Evolutionary conservation across 2,329 filamentous ascomycete species (phyloP).

Genomic region (Pseudocercospora eumusae): DNA sequence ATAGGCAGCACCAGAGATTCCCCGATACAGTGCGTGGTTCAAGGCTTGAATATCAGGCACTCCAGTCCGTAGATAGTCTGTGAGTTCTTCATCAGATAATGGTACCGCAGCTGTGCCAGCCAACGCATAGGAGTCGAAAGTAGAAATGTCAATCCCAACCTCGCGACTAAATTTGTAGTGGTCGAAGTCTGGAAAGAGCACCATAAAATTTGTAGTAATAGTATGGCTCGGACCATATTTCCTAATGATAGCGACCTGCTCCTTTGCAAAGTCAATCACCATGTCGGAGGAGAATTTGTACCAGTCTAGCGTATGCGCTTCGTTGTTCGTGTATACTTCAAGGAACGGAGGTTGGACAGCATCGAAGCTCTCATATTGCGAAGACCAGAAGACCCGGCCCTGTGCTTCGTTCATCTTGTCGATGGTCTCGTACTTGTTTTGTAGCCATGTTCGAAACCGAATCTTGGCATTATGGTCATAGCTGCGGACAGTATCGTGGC

Average conservation of each 20-base stretch:
- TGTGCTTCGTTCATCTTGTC: constrained; percentile 32
- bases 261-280: constrained; percentile 33
- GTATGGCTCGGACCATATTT: constrained; percentile 26
- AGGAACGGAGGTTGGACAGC: constrained; percentile 30
- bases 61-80: constrained; percentile 30
- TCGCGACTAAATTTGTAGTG: constrained; percentile 31
- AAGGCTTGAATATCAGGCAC: constrained; percentile 30
- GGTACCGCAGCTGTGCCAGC: constrained; percentile 24
- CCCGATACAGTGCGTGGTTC: constrained; percentile 28
- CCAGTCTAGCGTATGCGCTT: constrained; percentile 33
- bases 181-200: constrained; percentile 31
- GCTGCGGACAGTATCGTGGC: constrained; percentile 31
- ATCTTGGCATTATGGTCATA: constrained; percentile 32
- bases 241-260: constrained; percentile 28
- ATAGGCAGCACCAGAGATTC: constrained; percentile 28
- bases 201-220: constrained; percentile 32
- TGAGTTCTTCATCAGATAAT: constrained; percentile 23
- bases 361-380: constrained; percentile 30
- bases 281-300: constrained; percentile 32
- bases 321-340: constrained; percentile 32
- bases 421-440: constrained; percentile 31
- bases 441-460: constrained; percentile 30
- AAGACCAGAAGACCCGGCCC: constrained; percentile 34
- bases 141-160: constrained; percentile 30
- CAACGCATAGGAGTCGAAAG: constrained; percentile 30